Conservation (phyloP, 768 basidiomycete genomes). For the Termitomyces sp. region DNA sequence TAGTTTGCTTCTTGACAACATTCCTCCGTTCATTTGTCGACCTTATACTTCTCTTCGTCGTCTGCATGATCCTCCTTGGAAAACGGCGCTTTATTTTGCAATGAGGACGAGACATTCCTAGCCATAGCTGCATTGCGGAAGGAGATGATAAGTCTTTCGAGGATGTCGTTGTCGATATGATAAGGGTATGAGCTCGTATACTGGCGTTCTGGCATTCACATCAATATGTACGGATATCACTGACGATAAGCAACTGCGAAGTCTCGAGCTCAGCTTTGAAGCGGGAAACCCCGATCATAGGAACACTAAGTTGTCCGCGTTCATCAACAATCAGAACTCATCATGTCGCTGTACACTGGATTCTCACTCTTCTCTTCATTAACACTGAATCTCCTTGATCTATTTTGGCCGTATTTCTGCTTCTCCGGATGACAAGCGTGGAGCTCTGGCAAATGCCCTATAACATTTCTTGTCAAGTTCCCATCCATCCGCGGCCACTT, state of each 20-base stretch:
- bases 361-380: too few relatives aligned
- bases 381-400: background rate
- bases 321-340: background rate
- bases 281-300: background rate
- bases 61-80: background rate
- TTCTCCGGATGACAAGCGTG: too few relatives aligned
- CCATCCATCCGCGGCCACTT: too few relatives aligned
- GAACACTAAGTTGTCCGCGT: background rate
- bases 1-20: slow-evolving; percentile 9
- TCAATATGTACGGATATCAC: background rate
- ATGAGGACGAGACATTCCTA: background rate
- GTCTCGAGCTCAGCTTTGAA: background rate
- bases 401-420: background rate
- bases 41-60: too few relatives aligned
- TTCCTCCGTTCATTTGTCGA: background rate
- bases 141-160: background rate
- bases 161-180: background rate
- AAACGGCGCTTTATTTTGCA: background rate
- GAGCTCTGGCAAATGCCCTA: background rate
- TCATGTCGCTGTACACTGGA: background rate
- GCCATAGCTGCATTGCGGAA: background rate
- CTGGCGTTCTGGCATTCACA: too few relatives aligned
- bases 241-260: background rate
- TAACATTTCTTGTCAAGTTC: background rate
- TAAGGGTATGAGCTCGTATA: background rate